phyloP scores from a whole-genome alignment of 179 eudicot species.

The Carnegiea gigantea region DNA sequence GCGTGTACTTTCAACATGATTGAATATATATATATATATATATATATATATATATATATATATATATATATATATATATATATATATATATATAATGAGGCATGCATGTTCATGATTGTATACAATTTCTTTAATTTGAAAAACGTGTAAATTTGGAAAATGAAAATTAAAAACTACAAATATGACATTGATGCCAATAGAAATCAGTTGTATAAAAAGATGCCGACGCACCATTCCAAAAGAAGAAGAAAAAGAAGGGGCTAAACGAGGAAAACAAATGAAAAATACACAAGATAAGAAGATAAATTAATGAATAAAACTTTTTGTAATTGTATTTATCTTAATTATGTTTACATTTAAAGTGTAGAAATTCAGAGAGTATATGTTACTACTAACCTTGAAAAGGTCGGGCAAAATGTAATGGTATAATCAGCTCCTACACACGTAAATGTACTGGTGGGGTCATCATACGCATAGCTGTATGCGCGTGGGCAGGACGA shows the following conservation, averaged over 20 bases:
- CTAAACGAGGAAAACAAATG: neutral
- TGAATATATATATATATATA: too few relatives aligned
- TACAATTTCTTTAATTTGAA: neutral
- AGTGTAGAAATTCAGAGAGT: neutral
- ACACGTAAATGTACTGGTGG: conserved; percentile 41
- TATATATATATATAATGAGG: neutral
- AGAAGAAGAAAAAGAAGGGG: neutral
- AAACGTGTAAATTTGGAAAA: neutral
- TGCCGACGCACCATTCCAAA: neutral
- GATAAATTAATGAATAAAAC: neutral
- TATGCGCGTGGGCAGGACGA: conserved; percentile 36
- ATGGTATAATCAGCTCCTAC: conserved; percentile 37
- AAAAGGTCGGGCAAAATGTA: conserved; percentile 36
- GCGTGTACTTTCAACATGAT: too few relatives aligned
- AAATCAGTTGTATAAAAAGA: neutral
- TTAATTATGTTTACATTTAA: neutral
- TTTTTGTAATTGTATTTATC: neutral
- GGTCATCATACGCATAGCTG: conserved; percentile 43
- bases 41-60: too few relatives aligned
- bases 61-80: too few relatives aligned
- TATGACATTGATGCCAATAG: neutral
- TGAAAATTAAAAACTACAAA: neutral
- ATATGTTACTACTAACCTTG: conserved; percentile 30
- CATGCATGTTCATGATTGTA: neutral
- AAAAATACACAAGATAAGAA: neutral